phyloP scores from a whole-genome alignment of 192 early-diverging fungal genomes.

The Backusella psychrophila region DNA sequence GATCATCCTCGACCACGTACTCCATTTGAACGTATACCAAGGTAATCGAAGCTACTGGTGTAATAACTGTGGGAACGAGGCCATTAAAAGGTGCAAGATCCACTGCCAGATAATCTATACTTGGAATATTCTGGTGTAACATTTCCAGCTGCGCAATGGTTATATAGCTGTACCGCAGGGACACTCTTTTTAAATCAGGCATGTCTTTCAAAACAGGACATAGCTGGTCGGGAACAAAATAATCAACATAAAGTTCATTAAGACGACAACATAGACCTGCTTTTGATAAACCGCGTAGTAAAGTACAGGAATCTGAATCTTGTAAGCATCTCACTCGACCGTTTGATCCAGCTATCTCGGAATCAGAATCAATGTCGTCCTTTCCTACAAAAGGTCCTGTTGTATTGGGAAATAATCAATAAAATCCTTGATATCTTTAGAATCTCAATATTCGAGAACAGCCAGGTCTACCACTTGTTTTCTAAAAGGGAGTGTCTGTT shows the following conservation, averaged over 20 bases:
- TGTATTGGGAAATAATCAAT: neutral
- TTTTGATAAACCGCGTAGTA: neutral
- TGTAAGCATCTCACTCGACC: neutral
- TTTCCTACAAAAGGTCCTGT: neutral
- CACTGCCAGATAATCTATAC: neutral
- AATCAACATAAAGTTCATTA: neutral
- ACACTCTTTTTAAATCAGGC: neutral
- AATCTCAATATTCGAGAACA: neutral
- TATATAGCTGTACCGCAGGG: neutral
- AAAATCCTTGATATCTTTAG: neutral
- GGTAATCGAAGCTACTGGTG: neutral
- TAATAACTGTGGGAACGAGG: neutral
- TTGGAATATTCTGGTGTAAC: neutral
- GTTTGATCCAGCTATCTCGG: neutral
- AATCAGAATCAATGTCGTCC: neutral
- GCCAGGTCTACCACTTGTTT: neutral
- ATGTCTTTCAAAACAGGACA: neutral
- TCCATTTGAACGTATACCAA: neutral
- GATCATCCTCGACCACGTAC: neutral
- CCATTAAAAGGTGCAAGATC: neutral
- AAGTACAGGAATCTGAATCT: neutral
- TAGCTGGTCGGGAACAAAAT: neutral
- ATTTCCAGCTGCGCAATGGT: neutral
- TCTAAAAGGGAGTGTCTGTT: neutral
- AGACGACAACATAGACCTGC: neutral